Conservation (phyloP, 176 grass and related monocot genomes). For the Carex pumila region DNA sequence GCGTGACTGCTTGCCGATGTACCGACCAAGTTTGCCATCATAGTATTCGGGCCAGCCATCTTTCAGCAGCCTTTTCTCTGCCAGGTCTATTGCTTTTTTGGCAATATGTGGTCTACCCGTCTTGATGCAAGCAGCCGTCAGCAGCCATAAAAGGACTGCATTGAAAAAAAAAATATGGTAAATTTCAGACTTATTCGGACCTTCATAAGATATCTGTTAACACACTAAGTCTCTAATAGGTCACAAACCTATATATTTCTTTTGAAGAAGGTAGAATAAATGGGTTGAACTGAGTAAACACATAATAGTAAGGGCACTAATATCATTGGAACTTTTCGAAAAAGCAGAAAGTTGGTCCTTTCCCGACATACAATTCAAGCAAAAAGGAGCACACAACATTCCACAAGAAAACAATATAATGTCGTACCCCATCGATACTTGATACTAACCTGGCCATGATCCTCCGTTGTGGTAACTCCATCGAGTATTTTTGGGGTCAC, state of each 20-base stretch:
- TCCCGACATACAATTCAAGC: background rate
- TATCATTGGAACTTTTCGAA: background rate
- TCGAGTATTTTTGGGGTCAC: slow-evolving; percentile 87
- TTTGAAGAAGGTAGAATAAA: background rate
- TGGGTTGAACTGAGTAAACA: background rate
- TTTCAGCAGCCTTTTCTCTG: slow-evolving; percentile 63
- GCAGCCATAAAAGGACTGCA: slow-evolving; percentile 91
- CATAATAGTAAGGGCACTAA: background rate
- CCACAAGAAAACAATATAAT: background rate
- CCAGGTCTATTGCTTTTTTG: slow-evolving; percentile 66
- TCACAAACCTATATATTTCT: background rate
- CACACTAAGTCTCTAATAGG: background rate
- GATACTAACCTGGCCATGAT: slow-evolving; percentile 83
- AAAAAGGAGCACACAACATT: background rate
- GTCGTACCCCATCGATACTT: background rate
- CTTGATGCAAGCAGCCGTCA: slow-evolving; percentile 92
- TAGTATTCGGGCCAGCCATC: slow-evolving; percentile 92
- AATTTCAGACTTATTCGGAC: background rate
- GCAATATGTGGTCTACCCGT: slow-evolving; percentile 85
- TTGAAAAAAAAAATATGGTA: background rate
- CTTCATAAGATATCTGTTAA: background rate
- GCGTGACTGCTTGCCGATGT: slow-evolving; percentile 81
- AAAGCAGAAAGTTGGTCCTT: background rate
- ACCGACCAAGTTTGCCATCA: slow-evolving; percentile 70
- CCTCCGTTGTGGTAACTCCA: slow-evolving; percentile 98